phyloP scores from a whole-genome alignment of 1,139 yeast genomes.

The Yamadazyma triangularis region DNA sequence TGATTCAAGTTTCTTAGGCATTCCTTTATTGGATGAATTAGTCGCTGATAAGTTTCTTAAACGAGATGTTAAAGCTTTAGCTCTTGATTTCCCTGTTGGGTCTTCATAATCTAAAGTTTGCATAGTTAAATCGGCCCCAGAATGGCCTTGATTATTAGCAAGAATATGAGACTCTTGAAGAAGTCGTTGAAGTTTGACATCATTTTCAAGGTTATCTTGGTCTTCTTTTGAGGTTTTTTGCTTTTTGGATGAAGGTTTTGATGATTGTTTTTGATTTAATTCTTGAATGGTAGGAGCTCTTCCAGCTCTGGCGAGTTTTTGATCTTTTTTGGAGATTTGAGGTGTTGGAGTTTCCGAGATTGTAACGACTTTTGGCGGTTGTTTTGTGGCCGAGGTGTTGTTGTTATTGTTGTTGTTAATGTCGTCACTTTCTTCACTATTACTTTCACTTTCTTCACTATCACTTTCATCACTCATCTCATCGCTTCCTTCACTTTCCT shows the following conservation, averaged over 20 bases:
- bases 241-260: slow-evolving; percentile 23
- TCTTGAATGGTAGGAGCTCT: slow-evolving; percentile 40
- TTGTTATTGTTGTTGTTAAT: too few relatives aligned
- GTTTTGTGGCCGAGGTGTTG: too few relatives aligned
- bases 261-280: slow-evolving; percentile 20
- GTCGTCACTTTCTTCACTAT: slow-evolving; percentile 9
- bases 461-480: slow-evolving; percentile 11
- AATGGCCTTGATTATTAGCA: slow-evolving; percentile 48
- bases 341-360: slow-evolving; percentile 22
- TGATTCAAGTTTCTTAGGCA: slow-evolving; percentile 53
- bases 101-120: slow-evolving; percentile 63
- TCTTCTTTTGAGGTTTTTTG: slow-evolving; percentile 31
- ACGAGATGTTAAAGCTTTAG: slow-evolving; percentile 67
- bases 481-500: slow-evolving; percentile 7
- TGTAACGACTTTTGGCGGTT: slow-evolving; percentile 37
- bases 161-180: slow-evolving; percentile 83
- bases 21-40: slow-evolving; percentile 41
- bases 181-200: slow-evolving; percentile 76
- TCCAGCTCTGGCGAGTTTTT: slow-evolving; percentile 32
- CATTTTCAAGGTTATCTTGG: slow-evolving; percentile 63
- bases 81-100: slow-evolving; percentile 77
- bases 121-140: slow-evolving; percentile 77
- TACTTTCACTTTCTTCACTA: slow-evolving; percentile 11
- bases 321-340: slow-evolving; percentile 24
- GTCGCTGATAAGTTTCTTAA: slow-evolving; percentile 50